A percentile compares a stretch with the other conserved stretches of the same genome.
Conservation (phyloP, 83 land plant species). For the Diphasiastrum complanatum region DNA sequence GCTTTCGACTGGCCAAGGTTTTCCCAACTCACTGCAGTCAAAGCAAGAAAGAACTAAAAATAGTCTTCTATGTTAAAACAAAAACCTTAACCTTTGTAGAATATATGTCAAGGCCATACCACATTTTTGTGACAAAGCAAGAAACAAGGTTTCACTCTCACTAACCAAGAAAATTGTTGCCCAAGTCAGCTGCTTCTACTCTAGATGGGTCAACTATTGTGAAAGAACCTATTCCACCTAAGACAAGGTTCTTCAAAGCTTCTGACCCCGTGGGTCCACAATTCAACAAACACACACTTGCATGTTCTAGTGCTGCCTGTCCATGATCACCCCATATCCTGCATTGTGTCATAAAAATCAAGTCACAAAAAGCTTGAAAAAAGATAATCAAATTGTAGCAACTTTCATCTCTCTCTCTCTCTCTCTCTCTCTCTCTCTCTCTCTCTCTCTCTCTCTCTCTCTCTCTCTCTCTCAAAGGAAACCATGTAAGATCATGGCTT, state of each 20-base stretch:
- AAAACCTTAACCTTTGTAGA: no score
- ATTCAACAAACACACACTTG: slow-evolving; percentile 73
- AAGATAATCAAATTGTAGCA: no score
- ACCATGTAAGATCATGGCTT: no score
- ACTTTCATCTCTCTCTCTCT: no score
- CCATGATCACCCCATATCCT: slow-evolving; percentile 99
- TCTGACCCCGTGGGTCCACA: slow-evolving; percentile 97
- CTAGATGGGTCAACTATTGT: slow-evolving; percentile 76
- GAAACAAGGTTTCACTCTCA: slow-evolving; percentile 3
- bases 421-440: no score
- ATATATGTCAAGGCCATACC: no score
- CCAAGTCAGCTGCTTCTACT: slow-evolving; percentile 67
- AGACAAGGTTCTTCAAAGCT: slow-evolving; percentile 84
- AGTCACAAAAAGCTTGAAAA: no score
- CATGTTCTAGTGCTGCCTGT: slow-evolving; percentile 79
- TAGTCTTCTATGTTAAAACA: no score
- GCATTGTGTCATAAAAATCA: slow-evolving; percentile 13
- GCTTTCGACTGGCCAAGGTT: slow-evolving; percentile 80
- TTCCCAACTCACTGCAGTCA: slow-evolving; percentile 61
- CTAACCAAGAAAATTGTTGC: slow-evolving; percentile 81
- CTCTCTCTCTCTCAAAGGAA: no score
- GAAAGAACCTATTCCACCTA: slow-evolving; percentile 88
- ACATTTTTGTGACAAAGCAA: no score
- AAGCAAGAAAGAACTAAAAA: no score
- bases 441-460: no score